Evolutionary conservation across 345 rosid species (phyloP).

Genomic region (Gossypium arboreum): DNA sequence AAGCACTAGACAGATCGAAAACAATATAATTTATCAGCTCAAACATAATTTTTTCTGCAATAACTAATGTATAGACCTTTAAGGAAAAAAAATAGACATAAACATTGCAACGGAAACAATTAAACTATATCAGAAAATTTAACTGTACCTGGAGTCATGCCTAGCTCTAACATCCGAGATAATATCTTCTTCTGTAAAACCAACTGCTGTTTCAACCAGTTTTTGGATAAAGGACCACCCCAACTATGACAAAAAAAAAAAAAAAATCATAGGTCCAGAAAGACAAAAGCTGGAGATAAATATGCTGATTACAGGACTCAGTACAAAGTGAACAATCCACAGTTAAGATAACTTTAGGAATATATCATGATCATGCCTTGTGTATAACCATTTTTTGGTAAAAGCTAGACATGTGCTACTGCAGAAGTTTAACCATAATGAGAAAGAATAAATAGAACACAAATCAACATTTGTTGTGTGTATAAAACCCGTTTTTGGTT

Average conservation of each 20-base stretch:
- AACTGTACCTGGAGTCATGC: conserved; percentile 88
- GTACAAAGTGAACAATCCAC: neutral
- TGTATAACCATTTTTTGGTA: no score
- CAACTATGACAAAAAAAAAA: conserved; percentile 47
- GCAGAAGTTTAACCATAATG: neutral
- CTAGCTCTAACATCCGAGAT: conserved; percentile 78
- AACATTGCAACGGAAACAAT: neutral
- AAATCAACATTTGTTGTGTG: neutral
- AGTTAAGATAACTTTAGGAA: neutral
- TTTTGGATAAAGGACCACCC: conserved; percentile 89
- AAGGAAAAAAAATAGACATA: neutral
- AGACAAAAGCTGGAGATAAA: neutral
- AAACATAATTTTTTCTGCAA: neutral
- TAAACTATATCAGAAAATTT: neutral
- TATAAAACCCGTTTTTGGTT: neutral
- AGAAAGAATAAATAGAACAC: neutral
- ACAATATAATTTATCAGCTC: conserved; percentile 7
- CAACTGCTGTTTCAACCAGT: conserved; percentile 82
- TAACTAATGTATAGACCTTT: neutral
- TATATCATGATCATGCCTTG: neutral
- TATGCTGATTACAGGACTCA: neutral
- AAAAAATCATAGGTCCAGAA: neutral
- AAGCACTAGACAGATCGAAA: conserved; percentile 51
- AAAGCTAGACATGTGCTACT: neutral
- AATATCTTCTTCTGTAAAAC: conserved; percentile 75